Conservation (phyloP, 1,284 basidiomycete genomes). For the Malassezia nana region DNA sequence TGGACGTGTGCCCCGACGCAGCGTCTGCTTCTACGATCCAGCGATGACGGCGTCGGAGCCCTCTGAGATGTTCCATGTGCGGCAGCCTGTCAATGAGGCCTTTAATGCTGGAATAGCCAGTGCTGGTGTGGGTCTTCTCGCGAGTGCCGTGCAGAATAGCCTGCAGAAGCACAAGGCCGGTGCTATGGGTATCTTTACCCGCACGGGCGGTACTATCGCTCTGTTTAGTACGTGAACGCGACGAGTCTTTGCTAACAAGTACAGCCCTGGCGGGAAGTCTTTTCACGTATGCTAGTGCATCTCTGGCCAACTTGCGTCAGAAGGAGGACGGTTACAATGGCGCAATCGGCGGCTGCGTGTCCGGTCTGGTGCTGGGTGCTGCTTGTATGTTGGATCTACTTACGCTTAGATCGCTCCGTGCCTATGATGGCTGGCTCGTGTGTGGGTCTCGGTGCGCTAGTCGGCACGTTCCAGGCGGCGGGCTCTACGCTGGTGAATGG, state of each 20-base stretch:
- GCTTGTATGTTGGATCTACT: constrained; percentile 54
- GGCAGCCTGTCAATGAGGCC: constrained; percentile 28
- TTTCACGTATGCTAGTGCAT: constrained; percentile 71
- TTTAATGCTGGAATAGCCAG: constrained; percentile 28
- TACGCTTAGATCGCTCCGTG: constrained; percentile 59
- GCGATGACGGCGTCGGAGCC: constrained; percentile 6
- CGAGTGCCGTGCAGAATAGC: constrained; percentile 45
- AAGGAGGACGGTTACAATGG: constrained; percentile 75
- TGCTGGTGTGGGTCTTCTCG: constrained; percentile 34
- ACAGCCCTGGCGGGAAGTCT: constrained; percentile 72
- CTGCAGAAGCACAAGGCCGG: constrained; percentile 60
- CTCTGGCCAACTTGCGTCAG: constrained; percentile 69
- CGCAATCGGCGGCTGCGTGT: constrained; percentile 79
- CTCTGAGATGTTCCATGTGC: constrained; percentile 22
- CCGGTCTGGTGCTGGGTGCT: constrained; percentile 78
- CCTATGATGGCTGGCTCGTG: constrained; percentile 74
- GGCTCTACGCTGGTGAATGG: constrained; percentile 51
- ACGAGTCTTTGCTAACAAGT: constrained; percentile 6
- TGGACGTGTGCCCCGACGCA: background rate
- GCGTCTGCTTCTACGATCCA: background rate
- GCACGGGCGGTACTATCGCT: constrained; percentile 67
- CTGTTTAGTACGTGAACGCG: constrained; percentile 55
- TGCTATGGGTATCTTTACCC: constrained; percentile 72
- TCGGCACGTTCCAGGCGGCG: constrained; percentile 74
- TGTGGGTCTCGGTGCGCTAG: constrained; percentile 64